Conservation (phyloP, 371 early-diverging fungal genomes). For the Mucor indicus region DNA sequence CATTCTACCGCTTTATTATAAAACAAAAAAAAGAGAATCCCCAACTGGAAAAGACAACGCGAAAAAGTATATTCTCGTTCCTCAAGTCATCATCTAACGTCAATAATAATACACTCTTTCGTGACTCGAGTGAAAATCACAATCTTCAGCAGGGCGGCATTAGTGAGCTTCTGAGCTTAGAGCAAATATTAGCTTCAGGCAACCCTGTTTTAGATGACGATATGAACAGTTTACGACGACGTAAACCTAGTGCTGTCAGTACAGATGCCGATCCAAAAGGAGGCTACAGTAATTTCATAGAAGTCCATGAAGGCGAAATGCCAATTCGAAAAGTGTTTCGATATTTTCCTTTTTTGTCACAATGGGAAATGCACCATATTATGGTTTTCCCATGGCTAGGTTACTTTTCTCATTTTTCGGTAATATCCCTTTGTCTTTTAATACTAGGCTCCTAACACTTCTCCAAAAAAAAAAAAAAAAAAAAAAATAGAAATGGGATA, state of each 20-base stretch:
- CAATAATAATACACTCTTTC: too few species aligned
- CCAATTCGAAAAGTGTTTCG: slow-evolving; percentile 52
- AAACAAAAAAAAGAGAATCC: too few species aligned
- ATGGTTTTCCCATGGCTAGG: slow-evolving; percentile 54
- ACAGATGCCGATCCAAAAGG: not conserved
- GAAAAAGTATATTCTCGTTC: slow-evolving; percentile 13
- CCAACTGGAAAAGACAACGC: not conserved
- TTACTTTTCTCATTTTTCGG: slow-evolving; percentile 56
- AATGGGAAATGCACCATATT: slow-evolving; percentile 59
- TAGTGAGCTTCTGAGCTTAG: slow-evolving; percentile 26
- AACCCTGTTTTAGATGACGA: slow-evolving; percentile 13
- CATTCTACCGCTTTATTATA: slow-evolving; percentile 20
- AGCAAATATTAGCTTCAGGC: slow-evolving; percentile 27
- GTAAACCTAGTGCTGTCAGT: slow-evolving; percentile 11
- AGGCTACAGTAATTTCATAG: slow-evolving; percentile 16
- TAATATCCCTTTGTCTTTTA: too few species aligned
- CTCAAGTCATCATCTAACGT: slow-evolving; percentile 3
- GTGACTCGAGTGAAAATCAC: too few species aligned
- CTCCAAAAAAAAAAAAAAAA: too few species aligned
- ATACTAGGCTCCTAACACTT: too few species aligned
- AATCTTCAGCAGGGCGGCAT: not conserved
- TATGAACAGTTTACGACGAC: slow-evolving; percentile 1
- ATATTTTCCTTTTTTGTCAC: slow-evolving; percentile 51
- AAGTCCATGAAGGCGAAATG: slow-evolving; percentile 51
- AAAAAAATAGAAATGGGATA: slow-evolving; percentile 32